A percentile compares a stretch with the other conserved stretches of the same genome.
phyloP scores from a whole-genome alignment of 2,329 filamentous ascomycete genomes.

The Hymenoscyphus linearis region DNA sequence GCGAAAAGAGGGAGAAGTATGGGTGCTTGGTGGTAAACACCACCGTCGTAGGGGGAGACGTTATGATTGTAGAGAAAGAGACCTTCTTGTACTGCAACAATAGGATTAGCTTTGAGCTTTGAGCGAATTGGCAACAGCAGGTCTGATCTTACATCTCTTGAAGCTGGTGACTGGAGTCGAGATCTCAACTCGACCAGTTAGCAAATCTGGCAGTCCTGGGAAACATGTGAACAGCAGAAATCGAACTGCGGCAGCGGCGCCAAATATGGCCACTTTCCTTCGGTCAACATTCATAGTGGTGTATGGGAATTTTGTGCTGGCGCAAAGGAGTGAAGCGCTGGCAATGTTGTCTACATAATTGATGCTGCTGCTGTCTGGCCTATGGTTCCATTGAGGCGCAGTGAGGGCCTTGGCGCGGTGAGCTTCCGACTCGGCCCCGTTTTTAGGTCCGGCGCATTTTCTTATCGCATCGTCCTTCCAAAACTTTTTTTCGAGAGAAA shows the following conservation, averaged over 20 bases:
- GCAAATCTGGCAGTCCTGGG: slow-evolving; percentile 74
- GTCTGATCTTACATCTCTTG: slow-evolving; percentile 70
- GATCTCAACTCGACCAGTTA: slow-evolving; percentile 90
- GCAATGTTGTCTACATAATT: slow-evolving; percentile 3
- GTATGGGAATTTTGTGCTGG: not conserved
- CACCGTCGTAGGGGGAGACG: slow-evolving; percentile 94
- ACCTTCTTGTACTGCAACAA: slow-evolving; percentile 76
- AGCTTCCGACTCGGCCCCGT: no score
- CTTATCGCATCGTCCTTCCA: not conserved
- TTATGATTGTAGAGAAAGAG: slow-evolving; percentile 94
- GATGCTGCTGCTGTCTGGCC: not conserved
- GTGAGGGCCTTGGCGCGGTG: not conserved
- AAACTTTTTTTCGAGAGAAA: slow-evolving; percentile 12
- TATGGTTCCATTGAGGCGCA: not conserved
- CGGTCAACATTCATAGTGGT: slow-evolving; percentile 47
- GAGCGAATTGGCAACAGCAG: not conserved
- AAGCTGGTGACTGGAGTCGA: slow-evolving; percentile 97
- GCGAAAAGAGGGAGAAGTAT: slow-evolving; percentile 88
- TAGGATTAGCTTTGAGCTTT: not conserved
- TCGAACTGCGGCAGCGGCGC: slow-evolving; percentile 70
- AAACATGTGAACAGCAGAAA: slow-evolving; percentile 76
- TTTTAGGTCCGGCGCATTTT: not conserved
- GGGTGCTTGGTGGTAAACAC: slow-evolving; percentile 76
- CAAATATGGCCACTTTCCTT: slow-evolving; percentile 64
- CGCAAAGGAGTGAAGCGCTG: slow-evolving; percentile 21